phyloP scores from a whole-genome alignment of 2,329 filamentous ascomycete genomes.

The Aureobasidium lini region DNA sequence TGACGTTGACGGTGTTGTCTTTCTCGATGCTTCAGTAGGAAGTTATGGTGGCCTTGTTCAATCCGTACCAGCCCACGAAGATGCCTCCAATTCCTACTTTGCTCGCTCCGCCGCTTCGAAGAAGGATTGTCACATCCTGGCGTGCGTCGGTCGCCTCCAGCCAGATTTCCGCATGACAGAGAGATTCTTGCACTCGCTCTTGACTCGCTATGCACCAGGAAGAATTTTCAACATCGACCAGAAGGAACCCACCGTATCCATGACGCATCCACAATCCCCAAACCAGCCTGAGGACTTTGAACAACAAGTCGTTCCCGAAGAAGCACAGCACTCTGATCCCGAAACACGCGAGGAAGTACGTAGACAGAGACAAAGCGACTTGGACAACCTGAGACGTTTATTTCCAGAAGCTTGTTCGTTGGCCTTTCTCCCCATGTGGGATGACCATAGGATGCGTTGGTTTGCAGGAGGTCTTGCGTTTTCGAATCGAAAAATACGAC shows the following conservation, averaged over 20 bases:
- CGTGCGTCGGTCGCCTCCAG: background rate
- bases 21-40: constrained; percentile 30
- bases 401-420: constrained; percentile 41
- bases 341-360: background rate
- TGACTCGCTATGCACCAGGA: constrained; percentile 20
- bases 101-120: background rate
- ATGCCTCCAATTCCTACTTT: background rate
- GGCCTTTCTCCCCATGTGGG: constrained; percentile 47
- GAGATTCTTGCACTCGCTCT: constrained; percentile 19
- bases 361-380: background rate
- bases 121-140: background rate
- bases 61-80: background rate
- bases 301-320: background rate
- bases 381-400: background rate
- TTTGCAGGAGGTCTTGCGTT: constrained; percentile 40
- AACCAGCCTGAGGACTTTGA: background rate
- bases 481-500: constrained; percentile 37
- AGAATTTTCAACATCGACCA: constrained; percentile 22
- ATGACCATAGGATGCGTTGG: constrained; percentile 33
- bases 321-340: background rate
- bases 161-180: constrained; percentile 13
- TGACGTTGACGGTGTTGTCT: constrained; percentile 41
- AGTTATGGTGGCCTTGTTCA: constrained; percentile 22
- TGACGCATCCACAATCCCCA: background rate
- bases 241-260: background rate